Conservation (phyloP, 164 flowering plant species). For the Nymphaea thermarum region DNA sequence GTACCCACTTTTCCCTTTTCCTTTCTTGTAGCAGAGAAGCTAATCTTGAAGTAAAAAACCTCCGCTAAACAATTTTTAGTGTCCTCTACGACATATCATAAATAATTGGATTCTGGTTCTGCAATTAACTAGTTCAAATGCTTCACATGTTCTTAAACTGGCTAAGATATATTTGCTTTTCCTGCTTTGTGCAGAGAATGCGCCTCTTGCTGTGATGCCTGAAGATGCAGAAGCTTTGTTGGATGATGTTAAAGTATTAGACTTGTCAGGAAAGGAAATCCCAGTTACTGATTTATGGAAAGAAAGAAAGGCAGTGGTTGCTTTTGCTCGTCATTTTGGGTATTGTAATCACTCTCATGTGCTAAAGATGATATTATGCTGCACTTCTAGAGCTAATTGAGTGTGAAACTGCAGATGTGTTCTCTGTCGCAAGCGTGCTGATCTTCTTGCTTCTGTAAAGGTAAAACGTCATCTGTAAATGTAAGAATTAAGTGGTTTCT, state of each 20-base stretch:
- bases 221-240: slow-evolving; percentile 27
- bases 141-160: too few species aligned
- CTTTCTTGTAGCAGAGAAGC: too few species aligned
- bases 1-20: too few species aligned
- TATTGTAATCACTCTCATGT: slow-evolving; percentile 7
- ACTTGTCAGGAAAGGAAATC: slow-evolving; percentile 56
- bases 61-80: too few species aligned
- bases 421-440: slow-evolving; percentile 83
- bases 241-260: slow-evolving; percentile 57
- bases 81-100: too few species aligned
- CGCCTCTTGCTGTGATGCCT: slow-evolving; percentile 3
- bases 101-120: too few species aligned
- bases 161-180: too few species aligned
- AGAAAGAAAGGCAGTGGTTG: slow-evolving; percentile 83
- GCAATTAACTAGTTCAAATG: too few species aligned
- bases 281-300: slow-evolving; percentile 82
- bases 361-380: neutral
- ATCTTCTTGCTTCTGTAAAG: slow-evolving; percentile 80
- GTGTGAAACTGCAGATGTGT: slow-evolving; percentile 58
- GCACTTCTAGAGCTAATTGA: neutral
- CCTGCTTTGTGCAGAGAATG: too few species aligned
- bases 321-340: slow-evolving; percentile 98
- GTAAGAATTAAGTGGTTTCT: too few species aligned
- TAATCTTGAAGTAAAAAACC: too few species aligned
- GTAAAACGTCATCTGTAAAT: slow-evolving; percentile 17